phyloP scores from a whole-genome alignment of 164 flowering plant species.

The Brasenia schreberi region DNA sequence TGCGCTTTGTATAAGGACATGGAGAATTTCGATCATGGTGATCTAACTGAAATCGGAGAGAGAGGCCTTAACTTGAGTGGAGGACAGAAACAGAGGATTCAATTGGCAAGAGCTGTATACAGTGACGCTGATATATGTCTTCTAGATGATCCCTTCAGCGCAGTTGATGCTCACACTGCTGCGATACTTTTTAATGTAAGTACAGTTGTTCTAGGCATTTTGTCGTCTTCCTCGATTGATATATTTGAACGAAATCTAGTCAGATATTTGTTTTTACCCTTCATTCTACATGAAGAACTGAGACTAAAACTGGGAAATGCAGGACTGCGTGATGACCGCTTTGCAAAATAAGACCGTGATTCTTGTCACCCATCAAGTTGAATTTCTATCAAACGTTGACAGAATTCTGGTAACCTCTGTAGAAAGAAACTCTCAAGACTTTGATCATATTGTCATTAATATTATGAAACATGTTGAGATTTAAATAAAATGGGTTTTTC shows the following conservation, averaged over 20 bases:
- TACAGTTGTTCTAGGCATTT: not conserved
- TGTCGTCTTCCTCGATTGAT: too few relatives aligned
- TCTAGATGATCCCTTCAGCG: slow-evolving; percentile 92
- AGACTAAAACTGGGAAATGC: slow-evolving; percentile 9
- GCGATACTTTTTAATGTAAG: slow-evolving; percentile 63
- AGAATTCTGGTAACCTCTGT: slow-evolving; percentile 51
- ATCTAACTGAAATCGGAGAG: slow-evolving; percentile 89
- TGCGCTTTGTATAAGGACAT: slow-evolving; percentile 80
- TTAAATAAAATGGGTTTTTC: not conserved
- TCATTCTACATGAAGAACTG: too few relatives aligned
- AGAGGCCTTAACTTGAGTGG: slow-evolving; percentile 93
- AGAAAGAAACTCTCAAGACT: not conserved
- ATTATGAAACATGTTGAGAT: not conserved
- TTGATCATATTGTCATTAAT: not conserved
- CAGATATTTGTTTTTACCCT: too few relatives aligned
- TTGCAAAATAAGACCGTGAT: slow-evolving; percentile 55
- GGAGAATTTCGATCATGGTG: slow-evolving; percentile 51
- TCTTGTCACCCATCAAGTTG: slow-evolving; percentile 91
- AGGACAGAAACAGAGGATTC: slow-evolving; percentile 92
- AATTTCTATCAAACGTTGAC: slow-evolving; percentile 63
- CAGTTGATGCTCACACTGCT: slow-evolving; percentile 83
- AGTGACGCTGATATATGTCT: slow-evolving; percentile 81
- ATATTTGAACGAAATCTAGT: too few relatives aligned
- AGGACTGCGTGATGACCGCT: slow-evolving; percentile 76
- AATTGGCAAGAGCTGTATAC: slow-evolving; percentile 86